A percentile compares a stretch with the other conserved stretches of the same genome.
Conservation (phyloP, 306 rosid genomes). For the Senna siamea region DNA sequence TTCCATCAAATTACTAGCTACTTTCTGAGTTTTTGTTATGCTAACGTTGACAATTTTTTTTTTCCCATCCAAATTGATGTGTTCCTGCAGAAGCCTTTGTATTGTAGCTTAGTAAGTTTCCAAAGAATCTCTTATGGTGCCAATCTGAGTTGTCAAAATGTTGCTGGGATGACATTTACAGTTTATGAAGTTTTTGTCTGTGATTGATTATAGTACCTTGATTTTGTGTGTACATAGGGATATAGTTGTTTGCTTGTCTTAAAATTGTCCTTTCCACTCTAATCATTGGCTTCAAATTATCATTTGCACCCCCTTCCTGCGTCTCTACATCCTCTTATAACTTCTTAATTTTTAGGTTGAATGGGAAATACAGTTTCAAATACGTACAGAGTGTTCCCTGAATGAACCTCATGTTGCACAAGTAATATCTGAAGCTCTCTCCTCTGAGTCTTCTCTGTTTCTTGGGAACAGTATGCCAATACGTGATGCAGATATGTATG, state of each 20-base stretch:
- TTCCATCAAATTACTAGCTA: slow-evolving; percentile 31
- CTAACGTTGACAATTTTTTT: slow-evolving; percentile 20
- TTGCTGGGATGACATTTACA: slow-evolving; percentile 6
- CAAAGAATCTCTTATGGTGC: slow-evolving; percentile 19
- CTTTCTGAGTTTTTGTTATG: slow-evolving; percentile 3
- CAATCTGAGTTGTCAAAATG: slow-evolving; percentile 28
- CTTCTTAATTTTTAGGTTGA: slow-evolving; percentile 61
- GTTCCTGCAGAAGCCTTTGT: slow-evolving; percentile 25
- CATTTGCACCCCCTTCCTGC: slow-evolving; percentile 1
- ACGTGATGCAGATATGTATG: slow-evolving; percentile 92
- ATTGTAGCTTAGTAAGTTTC: slow-evolving; percentile 19
- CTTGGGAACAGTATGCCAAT: slow-evolving; percentile 96
- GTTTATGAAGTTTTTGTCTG: slow-evolving; percentile 17
- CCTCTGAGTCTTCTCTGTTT: slow-evolving; percentile 76
- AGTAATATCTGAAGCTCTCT: slow-evolving; percentile 69
- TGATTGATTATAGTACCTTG: slow-evolving; percentile 28
- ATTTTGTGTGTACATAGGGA: slow-evolving; percentile 21
- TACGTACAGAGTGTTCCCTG: slow-evolving; percentile 60
- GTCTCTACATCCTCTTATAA: slow-evolving; percentile 31
- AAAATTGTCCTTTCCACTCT: neutral
- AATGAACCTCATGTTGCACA: slow-evolving; percentile 90
- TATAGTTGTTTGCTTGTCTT: slow-evolving; percentile 23
- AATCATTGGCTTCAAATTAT: neutral
- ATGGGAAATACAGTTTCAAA: slow-evolving; percentile 86
- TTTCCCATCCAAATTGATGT: slow-evolving; percentile 30